Evolutionary conservation across 192 early-diverging fungal species (phyloP).

Genomic region (Backusella westeae): DNA sequence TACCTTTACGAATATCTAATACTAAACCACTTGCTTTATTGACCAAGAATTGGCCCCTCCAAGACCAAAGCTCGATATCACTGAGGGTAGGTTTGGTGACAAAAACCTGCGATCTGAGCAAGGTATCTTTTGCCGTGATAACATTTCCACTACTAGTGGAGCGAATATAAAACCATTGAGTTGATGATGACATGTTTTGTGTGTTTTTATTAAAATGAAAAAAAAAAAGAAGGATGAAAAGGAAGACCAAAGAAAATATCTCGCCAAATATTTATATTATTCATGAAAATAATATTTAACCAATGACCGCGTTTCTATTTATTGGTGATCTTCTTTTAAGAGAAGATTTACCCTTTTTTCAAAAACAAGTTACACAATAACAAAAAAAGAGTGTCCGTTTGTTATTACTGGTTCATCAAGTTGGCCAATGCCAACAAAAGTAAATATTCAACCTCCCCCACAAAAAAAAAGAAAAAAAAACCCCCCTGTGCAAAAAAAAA

Average conservation of each 20-base stretch:
- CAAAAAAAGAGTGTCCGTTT: neutral
- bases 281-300: neutral
- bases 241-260: neutral
- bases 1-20: slow-evolving; percentile 40
- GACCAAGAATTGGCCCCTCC: slow-evolving; percentile 26
- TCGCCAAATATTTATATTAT: neutral
- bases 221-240: neutral
- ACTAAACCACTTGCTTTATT: slow-evolving; percentile 35
- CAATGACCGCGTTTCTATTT: neutral
- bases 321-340: neutral
- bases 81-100: slow-evolving; percentile 11
- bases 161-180: slow-evolving; percentile 36
- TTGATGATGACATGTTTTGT: neutral
- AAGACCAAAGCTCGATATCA: slow-evolving; percentile 31
- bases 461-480: neutral
- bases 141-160: slow-evolving; percentile 26
- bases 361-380: neutral
- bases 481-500: neutral
- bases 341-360: neutral
- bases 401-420: neutral
- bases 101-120: slow-evolving; percentile 19
- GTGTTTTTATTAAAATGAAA: neutral
- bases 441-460: neutral
- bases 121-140: slow-evolving; percentile 7
- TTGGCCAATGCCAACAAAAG: neutral